Percentiles rank a stretch among this genome's conserved stretches.
Evolutionary conservation across 2,329 filamentous ascomycete genomes (phyloP).

Genomic region (Acarospora socialis): DNA sequence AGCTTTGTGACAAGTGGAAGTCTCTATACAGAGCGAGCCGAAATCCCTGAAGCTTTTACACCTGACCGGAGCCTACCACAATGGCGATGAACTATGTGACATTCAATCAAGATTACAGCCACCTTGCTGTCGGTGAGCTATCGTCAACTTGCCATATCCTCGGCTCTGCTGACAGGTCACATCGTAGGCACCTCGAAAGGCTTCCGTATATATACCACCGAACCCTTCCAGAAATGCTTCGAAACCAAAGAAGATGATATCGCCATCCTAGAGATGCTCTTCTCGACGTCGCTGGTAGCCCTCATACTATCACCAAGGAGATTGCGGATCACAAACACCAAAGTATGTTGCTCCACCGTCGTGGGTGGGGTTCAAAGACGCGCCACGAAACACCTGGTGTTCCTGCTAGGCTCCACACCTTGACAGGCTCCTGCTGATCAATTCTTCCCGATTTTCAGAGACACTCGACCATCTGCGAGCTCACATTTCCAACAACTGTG

Average conservation of each 20-base stretch:
- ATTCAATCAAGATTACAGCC: conserved; percentile 98
- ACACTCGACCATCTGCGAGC: conserved; percentile 85
- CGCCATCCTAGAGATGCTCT: conserved; percentile 94
- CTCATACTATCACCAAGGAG: conserved; percentile 83
- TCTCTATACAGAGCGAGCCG: too few relatives aligned
- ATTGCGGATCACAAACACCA: conserved; percentile 93
- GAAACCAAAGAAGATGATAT: conserved; percentile 92
- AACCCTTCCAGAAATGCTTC: conserved; percentile 89
- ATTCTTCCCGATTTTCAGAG: too few relatives aligned
- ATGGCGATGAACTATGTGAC: conserved; percentile 95
- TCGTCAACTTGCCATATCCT: conserved; percentile 5
- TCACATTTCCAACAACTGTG: conserved; percentile 94
- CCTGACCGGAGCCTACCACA: conserved; percentile 16
- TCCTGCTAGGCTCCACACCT: too few relatives aligned
- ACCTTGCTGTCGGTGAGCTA: conserved; percentile 74
- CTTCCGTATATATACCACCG: conserved; percentile 92
- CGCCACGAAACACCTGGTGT: too few relatives aligned
- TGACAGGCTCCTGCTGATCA: conserved; percentile 4
- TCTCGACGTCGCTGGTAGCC: conserved; percentile 91
- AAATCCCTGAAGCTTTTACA: too few relatives aligned
- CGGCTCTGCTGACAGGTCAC: conserved; percentile 13
- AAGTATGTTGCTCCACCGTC: conserved; percentile 46
- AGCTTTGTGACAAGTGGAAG: too few relatives aligned
- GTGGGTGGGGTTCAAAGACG: too few relatives aligned
- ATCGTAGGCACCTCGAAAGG: conserved; percentile 70